Conservation (phyloP, 2,329 filamentous ascomycete genomes). For the Nemania serpens region DNA sequence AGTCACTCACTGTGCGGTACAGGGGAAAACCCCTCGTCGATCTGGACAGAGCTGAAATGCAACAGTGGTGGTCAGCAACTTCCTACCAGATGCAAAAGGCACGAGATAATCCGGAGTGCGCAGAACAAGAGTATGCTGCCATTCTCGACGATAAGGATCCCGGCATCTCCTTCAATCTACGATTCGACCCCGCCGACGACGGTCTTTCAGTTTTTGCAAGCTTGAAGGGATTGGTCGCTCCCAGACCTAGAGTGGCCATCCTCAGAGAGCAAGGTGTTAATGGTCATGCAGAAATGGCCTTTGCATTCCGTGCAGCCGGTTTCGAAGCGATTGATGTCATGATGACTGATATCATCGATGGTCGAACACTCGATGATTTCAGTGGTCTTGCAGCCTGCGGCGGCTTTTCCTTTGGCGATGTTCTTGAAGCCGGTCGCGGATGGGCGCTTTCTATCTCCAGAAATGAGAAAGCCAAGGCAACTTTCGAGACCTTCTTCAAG, state of each 20-base stretch:
- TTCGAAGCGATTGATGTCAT: conserved; percentile 93
- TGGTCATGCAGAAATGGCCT: conserved; percentile 94
- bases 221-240: conserved; percentile 60
- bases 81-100: conserved; percentile 90
- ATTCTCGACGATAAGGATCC: conserved; percentile 78
- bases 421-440: conserved; percentile 91
- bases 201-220: conserved; percentile 71
- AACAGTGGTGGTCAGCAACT: conserved; percentile 86
- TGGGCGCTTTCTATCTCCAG: conserved; percentile 95
- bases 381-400: conserved; percentile 91
- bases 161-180: conserved; percentile 82
- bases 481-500: conserved; percentile 85
- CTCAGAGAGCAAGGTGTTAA: conserved; percentile 96
- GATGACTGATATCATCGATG: conserved; percentile 89
- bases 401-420: conserved; percentile 86
- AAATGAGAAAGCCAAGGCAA: conserved; percentile 73
- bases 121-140: conserved; percentile 78
- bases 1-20: conserved; percentile 77
- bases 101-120: conserved; percentile 85
- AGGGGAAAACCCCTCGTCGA: conserved; percentile 70
- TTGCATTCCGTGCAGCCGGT: conserved; percentile 87
- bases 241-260: conserved; percentile 74
- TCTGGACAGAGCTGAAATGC: conserved; percentile 72
- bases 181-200: conserved; percentile 77
- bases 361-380: conserved; percentile 80